These are phyloP conservation scores for Diaporthe australafricana DNA, from an alignment of 2,329 filamentous ascomycete genomes.

Conservation along the genomic window DNA sequence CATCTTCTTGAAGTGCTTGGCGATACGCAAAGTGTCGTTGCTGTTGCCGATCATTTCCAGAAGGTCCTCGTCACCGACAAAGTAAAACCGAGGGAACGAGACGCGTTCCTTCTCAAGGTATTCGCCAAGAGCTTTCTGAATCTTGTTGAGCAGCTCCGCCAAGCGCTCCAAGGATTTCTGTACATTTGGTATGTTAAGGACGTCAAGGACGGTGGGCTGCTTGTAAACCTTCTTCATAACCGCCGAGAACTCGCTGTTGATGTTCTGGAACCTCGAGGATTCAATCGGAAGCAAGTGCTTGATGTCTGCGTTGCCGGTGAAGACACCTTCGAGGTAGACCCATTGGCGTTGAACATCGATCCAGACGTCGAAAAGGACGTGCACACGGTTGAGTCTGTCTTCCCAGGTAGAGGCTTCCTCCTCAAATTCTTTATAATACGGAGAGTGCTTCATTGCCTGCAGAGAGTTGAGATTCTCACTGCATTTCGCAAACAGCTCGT, in stretches of 20 bases:
- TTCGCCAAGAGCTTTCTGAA: conserved; percentile 97
- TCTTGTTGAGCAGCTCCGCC: conserved; percentile 98
- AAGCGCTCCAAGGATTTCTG: conserved; percentile 96
- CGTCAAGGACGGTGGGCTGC: conserved; percentile 93
- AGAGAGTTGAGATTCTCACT: conserved; percentile 98
- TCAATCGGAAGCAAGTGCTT: conserved; percentile 97
- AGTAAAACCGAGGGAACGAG: conserved; percentile 98
- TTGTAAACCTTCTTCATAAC: conserved; percentile 99
- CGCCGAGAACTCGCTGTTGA: conserved; percentile 98
- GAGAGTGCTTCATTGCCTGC: conserved; percentile 98
- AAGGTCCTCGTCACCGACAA: conserved; percentile 97
- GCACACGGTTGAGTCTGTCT: conserved; percentile 96
- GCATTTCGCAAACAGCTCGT: conserved; percentile 97
- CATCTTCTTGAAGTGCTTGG: conserved; percentile 99
- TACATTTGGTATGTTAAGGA: conserved; percentile 93
- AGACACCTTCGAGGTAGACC: conserved; percentile 99
- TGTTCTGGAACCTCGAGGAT: conserved; percentile 97
- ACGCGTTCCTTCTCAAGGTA: conserved; percentile 98
- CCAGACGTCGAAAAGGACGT: conserved; percentile 99
- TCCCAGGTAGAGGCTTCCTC: conserved; percentile 98
- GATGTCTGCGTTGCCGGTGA: conserved; percentile 98
- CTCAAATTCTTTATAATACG: conserved; percentile 99
- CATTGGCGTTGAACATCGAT: conserved; percentile 99
- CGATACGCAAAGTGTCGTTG: conserved; percentile 94
- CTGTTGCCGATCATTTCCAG: conserved; percentile 99